phyloP scores from a whole-genome alignment of 495 filamentous ascomycete species.

The Aspergillus steynii region DNA sequence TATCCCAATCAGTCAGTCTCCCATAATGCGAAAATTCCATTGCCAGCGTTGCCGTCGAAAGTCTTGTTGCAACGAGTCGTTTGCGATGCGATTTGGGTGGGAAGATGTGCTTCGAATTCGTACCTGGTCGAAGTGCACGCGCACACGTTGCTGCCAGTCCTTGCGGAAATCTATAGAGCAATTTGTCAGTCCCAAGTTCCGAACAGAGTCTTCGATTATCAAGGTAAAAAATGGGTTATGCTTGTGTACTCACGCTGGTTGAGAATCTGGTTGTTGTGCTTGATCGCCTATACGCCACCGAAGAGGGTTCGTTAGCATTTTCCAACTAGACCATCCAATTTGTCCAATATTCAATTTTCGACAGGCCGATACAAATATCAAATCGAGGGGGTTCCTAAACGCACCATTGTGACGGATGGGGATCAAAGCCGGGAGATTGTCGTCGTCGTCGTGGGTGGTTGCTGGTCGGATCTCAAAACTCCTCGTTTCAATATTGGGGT shows the following conservation, averaged over 20 bases:
- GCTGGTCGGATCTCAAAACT: constrained; percentile 52
- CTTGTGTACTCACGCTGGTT: constrained; percentile 78
- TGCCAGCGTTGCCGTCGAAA: not conserved
- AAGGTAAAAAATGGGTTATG: constrained; percentile 4
- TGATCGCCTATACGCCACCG: constrained; percentile 73
- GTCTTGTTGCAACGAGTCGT: constrained; percentile 8
- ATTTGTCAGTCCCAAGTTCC: constrained; percentile 28
- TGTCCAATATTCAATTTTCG: not conserved
- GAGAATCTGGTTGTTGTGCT: constrained; percentile 98
- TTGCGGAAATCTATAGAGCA: constrained; percentile 89
- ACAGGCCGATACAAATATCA: not conserved
- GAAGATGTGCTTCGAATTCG: constrained; percentile 30
- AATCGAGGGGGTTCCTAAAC: constrained; percentile 25
- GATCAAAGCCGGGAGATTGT: constrained; percentile 57
- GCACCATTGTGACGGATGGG: constrained; percentile 67
- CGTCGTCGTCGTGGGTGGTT: constrained; percentile 49
- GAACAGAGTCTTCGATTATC: constrained; percentile 17
- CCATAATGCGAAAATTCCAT: constrained; percentile 1
- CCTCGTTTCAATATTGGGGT: constrained; percentile 34
- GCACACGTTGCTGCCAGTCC: constrained; percentile 99
- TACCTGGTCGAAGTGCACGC: constrained; percentile 99
- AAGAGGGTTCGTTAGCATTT: constrained; percentile 30
- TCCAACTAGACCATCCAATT: not conserved
- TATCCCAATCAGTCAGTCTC: constrained; percentile 32
- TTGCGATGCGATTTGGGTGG: constrained; percentile 21